A percentile compares a stretch with the other conserved stretches of the same genome.
phyloP scores from a whole-genome alignment of 345 rosid genomes.

The Ricinus communis region DNA sequence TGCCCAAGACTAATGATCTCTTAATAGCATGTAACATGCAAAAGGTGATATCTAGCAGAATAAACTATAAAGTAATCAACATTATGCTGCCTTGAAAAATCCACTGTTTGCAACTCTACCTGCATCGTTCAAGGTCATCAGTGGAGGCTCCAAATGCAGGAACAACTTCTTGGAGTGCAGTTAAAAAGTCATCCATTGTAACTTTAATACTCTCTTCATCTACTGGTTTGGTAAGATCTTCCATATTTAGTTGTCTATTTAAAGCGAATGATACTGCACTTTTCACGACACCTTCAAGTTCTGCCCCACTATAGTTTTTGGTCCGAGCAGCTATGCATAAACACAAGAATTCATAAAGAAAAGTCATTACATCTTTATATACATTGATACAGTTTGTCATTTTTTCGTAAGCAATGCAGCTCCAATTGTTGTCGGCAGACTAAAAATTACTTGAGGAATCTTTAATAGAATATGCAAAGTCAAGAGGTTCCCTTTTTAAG shows the following conservation, averaged over 20 bases:
- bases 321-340: conserved; percentile 90
- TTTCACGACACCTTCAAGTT: conserved; percentile 98
- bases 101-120: conserved; percentile 41
- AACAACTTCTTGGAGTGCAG: conserved; percentile 68
- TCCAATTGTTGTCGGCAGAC: not conserved
- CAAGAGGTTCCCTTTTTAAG: not conserved
- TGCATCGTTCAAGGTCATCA: conserved; percentile 93
- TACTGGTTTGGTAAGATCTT: conserved; percentile 94
- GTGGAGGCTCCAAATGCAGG: conserved; percentile 99
- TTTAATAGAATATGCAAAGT: too few species aligned
- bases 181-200: conserved; percentile 87
- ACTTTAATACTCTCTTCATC: conserved; percentile 96
- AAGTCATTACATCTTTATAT: conserved; percentile 7
- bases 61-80: not conserved
- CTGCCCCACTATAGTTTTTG: conserved; percentile 97
- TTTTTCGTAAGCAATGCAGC: not conserved
- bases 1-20: not conserved
- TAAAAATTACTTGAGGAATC: not conserved
- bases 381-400: not conserved
- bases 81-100: not conserved
- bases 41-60: conserved; percentile 2
- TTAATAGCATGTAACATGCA: not conserved
- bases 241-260: conserved; percentile 91
- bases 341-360: too few species aligned
- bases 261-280: conserved; percentile 97